Evolutionary conservation across 345 rosid genomes (phyloP), one percentile per base, ranked within the genome.

Genomic region (Salix purpurea): DNA sequence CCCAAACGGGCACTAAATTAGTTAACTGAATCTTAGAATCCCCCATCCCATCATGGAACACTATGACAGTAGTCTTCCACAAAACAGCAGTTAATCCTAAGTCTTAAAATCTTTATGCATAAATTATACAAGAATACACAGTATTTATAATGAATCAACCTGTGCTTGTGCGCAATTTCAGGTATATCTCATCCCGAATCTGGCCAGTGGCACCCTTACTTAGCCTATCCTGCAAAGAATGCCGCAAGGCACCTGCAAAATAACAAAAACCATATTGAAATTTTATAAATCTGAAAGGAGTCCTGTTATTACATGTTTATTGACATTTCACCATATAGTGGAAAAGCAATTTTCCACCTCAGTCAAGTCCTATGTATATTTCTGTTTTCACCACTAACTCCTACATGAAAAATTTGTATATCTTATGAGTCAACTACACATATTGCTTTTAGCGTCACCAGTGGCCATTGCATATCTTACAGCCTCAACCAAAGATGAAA

Each of bases 161-260:
- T 78, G 99, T 92, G 80, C 98, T 90, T 11, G 99, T 92, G 65
- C 95, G 89, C 80, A 96, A 89, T 83, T 92, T 93, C 74, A 96
- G 78, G 77, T 87, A 80, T 78, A 96, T 96, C 87, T 93, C 95
- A 86, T 93, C 99, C 40, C 92, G 97, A 80, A 84, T 78, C 88
- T 79, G 87, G 74, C 97, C 96, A 7, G 93, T 85, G 48, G 93
- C 84, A 65, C 91, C 90, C 83, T 93, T 94, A 88, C 98, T 89
- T 76, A 93, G 93, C 81, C 97, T 88, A 65, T 90, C 96, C 80
- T 96, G 96, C 34, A 96, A 83, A 76, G 96, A 91, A 87, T 84
- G 98, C 77, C 94, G 88, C 79, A 96, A 88, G 76, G 96, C 93
- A 89, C 94, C 98, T 92, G 34, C 37, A 50, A 70, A 10, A 64